Evolutionary conservation across 495 filamentous ascomycete species (phyloP), one percentile per base, ranked within the genome.

Genomic region (Filosporella fistucella): DNA sequence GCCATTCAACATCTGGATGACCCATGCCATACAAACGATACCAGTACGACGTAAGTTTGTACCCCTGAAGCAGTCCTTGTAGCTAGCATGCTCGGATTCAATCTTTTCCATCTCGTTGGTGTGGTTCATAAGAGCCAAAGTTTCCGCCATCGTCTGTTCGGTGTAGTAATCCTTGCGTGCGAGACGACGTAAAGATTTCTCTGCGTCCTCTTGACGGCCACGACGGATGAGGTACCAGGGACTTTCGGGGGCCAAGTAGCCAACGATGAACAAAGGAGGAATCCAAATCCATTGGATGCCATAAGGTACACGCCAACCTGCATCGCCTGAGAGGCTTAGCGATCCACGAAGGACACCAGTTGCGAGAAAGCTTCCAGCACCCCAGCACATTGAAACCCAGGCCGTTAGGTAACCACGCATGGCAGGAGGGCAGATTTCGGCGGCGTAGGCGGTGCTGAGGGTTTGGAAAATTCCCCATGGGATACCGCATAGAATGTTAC

Each of bases 381-480:
- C 80, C 82, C 82, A 88, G 62, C 82, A 85, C 57, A 85, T 74
- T 56, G 85, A 86, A 58, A 86, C 80, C 45, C 80, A 85, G 16
- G 80, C 82, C 2, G 80, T 85, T 25, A 86, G 63, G 53, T 83
- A 84, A 0, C 75, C 69, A 16, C 83, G 76, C 25, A 86, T 68
- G 3, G 72, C 69, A 34, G 82, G 72, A 11, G 84, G 84, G 26
- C 70, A 74, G 20, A 85, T 78, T 60, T 88, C 84, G 22, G 80
- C 80, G 16, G 84, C 84, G 46, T 87, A 88, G 9, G 80, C 80
- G 46, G 80, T 74, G 37, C 81, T 80, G 35, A 86, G 65, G 2
- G 81, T 86, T 55, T 78, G 77, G 61, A 80, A 81, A 11, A 55
- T 33, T 24, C 51, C 58, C 83, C 80, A 47, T 24, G 45, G 45